These are phyloP conservation scores for Verbena officinalis DNA, from an alignment of 257 asterid species.

Conservation along the genomic window DNA sequence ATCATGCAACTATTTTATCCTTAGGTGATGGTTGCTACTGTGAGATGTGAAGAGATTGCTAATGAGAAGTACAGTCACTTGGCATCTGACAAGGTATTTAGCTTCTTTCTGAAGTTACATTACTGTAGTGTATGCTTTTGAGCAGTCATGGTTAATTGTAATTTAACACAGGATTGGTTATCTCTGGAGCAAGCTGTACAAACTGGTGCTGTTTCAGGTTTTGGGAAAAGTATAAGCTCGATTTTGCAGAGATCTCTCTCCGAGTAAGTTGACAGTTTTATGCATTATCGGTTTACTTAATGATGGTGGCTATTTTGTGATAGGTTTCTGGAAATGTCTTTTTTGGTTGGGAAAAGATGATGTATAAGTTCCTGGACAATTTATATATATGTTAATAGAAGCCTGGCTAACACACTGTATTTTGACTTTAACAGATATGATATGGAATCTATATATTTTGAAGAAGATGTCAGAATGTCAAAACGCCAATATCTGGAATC, in stretches of 20 bases:
- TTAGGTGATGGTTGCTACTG: conserved; percentile 68
- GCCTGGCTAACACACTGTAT: not conserved
- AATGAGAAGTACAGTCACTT: conserved; percentile 46
- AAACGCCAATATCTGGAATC: conserved; percentile 48
- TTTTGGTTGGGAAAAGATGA: not conserved
- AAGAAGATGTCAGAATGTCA: conserved; percentile 53
- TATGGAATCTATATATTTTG: conserved; percentile 46
- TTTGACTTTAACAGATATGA: conserved; percentile 51
- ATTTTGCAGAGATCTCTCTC: conserved; percentile 48
- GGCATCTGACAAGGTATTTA: conserved; percentile 44
- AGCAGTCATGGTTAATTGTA: conserved; percentile 2
- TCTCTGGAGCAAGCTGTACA: conserved; percentile 49
- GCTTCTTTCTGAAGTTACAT: conserved; percentile 20
- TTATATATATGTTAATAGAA: conserved; percentile 8
- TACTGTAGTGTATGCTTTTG: not conserved
- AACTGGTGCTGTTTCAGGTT: conserved; percentile 41
- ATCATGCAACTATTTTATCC: conserved; percentile 12
- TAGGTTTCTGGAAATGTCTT: not conserved
- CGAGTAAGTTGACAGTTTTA: conserved; percentile 39
- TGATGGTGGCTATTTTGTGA: not conserved
- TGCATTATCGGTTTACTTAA: not conserved
- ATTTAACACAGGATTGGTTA: conserved; percentile 44
- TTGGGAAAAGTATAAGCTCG: conserved; percentile 53
- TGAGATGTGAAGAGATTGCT: conserved; percentile 66
- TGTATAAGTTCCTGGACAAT: not conserved